Evolutionary conservation across 495 filamentous ascomycete genomes (phyloP).

Genomic region (Aspergillus heteromorphus): DNA sequence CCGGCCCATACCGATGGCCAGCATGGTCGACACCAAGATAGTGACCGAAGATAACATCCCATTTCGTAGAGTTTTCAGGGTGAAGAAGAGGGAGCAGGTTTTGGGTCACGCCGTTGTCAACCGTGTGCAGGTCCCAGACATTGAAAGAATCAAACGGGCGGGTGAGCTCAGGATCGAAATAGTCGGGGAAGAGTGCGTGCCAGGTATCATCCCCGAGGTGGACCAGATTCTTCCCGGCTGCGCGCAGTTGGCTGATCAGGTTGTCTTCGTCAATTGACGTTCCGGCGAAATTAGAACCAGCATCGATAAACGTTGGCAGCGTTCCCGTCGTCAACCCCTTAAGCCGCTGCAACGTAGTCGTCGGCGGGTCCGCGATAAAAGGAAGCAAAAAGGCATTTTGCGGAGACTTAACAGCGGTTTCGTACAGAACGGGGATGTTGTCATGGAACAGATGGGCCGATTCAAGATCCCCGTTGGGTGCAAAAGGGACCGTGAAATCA

Average conservation of each 20-base stretch:
- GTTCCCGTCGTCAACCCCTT: constrained; percentile 96
- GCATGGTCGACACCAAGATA: constrained; percentile 96
- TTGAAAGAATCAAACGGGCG: constrained; percentile 93
- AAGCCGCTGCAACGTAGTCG: constrained; percentile 82
- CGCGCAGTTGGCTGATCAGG: constrained; percentile 72
- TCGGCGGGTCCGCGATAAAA: constrained; percentile 97
- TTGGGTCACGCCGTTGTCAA: constrained; percentile 93
- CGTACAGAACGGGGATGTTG: constrained; percentile 77
- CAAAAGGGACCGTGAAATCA: constrained; percentile 87
- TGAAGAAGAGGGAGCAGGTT: constrained; percentile 82
- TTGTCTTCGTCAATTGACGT: constrained; percentile 99
- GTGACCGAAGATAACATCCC: constrained; percentile 92
- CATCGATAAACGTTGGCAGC: constrained; percentile 88
- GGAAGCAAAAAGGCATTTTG: constrained; percentile 83
- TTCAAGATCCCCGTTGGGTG: constrained; percentile 42
- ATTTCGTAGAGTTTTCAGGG: constrained; percentile 56
- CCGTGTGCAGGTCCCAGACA: constrained; percentile 95
- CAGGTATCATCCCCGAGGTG: constrained; percentile 97
- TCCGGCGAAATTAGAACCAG: constrained; percentile 91
- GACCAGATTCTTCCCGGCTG: constrained; percentile 77
- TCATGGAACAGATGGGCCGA: constrained; percentile 74
- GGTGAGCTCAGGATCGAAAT: constrained; percentile 82
- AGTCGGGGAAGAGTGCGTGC: constrained; percentile 84
- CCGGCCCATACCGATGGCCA: constrained; percentile 90
- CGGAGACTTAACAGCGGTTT: constrained; percentile 66